phyloP scores from a whole-genome alignment of 305 asterid species.

The Ilex paraguariensis region DNA sequence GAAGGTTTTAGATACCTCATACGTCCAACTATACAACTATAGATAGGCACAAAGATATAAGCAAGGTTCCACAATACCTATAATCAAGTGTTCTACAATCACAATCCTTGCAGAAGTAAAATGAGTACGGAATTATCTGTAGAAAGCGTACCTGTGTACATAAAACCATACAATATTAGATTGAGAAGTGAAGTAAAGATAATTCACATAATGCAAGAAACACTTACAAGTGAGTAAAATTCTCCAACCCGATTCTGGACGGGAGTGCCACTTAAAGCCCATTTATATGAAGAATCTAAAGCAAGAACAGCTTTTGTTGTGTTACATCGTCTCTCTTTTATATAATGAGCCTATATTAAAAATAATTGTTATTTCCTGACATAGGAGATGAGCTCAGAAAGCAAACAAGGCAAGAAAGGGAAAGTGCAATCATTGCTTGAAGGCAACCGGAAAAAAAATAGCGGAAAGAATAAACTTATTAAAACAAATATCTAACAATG shows the following conservation, averaged over 20 bases:
- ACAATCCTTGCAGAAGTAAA: conserved; percentile 89
- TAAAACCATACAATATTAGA: conserved; percentile 2
- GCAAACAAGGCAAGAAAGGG: too few relatives aligned
- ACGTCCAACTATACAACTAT: too few relatives aligned
- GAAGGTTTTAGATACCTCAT: too few relatives aligned
- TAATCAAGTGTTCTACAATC: conserved; percentile 74
- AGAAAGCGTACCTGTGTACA: conserved; percentile 69
- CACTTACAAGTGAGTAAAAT: conserved; percentile 90
- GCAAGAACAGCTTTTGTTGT: conserved; percentile 87
- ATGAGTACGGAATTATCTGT: conserved; percentile 74
- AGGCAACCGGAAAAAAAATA: too few relatives aligned
- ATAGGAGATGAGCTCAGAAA: too few relatives aligned
- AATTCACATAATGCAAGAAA: conserved; percentile 9
- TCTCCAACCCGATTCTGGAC: conserved; percentile 98
- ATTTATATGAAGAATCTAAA: conserved; percentile 69
- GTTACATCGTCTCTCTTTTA: conserved; percentile 75
- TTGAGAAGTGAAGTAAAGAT: conserved; percentile 1
- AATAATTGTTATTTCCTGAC: not conserved
- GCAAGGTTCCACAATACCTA: conserved; percentile 40
- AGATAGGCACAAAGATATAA: too few relatives aligned
- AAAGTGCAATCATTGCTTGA: too few relatives aligned
- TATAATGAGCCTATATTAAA: conserved; percentile 70
- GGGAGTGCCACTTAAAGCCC: conserved; percentile 98
- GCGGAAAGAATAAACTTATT: too few relatives aligned
- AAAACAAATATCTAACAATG: too few relatives aligned